Evolutionary conservation across 2,329 filamentous ascomycete species (phyloP).

Genomic region (Lachnellula hyalina): DNA sequence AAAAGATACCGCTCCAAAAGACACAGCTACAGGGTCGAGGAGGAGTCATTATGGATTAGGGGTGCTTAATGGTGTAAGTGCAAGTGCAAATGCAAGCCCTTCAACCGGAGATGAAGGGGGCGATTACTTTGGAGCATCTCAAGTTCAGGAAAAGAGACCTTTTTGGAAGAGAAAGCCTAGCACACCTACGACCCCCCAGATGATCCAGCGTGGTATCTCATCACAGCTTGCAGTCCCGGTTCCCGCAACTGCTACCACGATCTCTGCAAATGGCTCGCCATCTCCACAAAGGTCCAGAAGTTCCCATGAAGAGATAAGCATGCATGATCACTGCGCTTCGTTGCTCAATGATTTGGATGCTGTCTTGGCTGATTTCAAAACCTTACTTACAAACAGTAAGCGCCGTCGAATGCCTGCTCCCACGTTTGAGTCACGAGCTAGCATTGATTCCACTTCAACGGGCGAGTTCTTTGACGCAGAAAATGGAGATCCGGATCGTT

Average conservation of each 20-base stretch:
- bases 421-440: slow-evolving; percentile 47
- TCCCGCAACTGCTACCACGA: slow-evolving; percentile 19
- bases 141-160: slow-evolving; percentile 54
- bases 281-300: slow-evolving; percentile 12
- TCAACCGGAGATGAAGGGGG: slow-evolving; percentile 42
- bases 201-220: slow-evolving; percentile 20
- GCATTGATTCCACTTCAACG: slow-evolving; percentile 73
- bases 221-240: slow-evolving; percentile 28
- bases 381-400: slow-evolving; percentile 73
- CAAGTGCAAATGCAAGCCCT: slow-evolving; percentile 12
- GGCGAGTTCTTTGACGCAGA: slow-evolving; percentile 96
- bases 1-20: slow-evolving; percentile 75
- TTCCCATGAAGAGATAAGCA: slow-evolving; percentile 53
- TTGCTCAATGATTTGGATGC: slow-evolving; percentile 80
- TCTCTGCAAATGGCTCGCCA: slow-evolving; percentile 21
- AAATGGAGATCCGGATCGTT: slow-evolving; percentile 51
- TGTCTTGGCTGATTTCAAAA: slow-evolving; percentile 77
- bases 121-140: slow-evolving; percentile 49
- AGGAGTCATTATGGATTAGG: slow-evolving; percentile 11
- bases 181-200: slow-evolving; percentile 24
- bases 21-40: slow-evolving; percentile 55
- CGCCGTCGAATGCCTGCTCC: slow-evolving; percentile 60
- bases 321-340: slow-evolving; percentile 78
- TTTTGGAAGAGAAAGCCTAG: slow-evolving; percentile 92
- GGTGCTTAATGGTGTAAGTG: slow-evolving; percentile 28